Percentiles rank a stretch among this genome's conserved stretches.
phyloP scores from a whole-genome alignment of 2,329 filamentous ascomycete genomes.

The Fusarium setosum region DNA sequence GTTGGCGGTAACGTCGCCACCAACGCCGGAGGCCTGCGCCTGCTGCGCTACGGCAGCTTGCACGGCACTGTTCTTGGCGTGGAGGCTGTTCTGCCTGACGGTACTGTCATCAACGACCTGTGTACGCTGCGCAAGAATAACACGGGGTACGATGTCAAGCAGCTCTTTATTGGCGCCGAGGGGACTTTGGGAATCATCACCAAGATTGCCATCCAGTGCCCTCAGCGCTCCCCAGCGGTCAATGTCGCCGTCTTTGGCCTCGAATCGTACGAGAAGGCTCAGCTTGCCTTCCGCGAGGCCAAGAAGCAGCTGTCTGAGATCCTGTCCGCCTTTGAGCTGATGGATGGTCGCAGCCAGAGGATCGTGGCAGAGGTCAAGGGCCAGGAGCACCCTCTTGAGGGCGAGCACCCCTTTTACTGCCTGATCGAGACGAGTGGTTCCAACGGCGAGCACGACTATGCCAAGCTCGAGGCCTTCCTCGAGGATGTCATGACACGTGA shows the following conservation, averaged over 20 bases:
- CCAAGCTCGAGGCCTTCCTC: conserved; percentile 90
- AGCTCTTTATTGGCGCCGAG: conserved; percentile 95
- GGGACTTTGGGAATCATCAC: conserved; percentile 97
- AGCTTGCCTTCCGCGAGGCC: conserved; percentile 86
- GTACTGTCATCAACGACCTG: conserved; percentile 90
- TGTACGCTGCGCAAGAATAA: conserved; percentile 96
- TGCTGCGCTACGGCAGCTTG: conserved; percentile 92
- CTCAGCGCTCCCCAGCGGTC: conserved; percentile 85
- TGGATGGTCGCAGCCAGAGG: conserved; percentile 87
- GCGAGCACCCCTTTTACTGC: conserved; percentile 92
- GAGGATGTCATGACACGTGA: conserved; percentile 91
- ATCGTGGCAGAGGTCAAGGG: conserved; percentile 80
- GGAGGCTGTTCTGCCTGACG: conserved; percentile 93
- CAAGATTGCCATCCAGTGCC: conserved; percentile 87
- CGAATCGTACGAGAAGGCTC: conserved; percentile 89
- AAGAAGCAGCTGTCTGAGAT: conserved; percentile 94
- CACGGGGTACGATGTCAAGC: conserved; percentile 97
- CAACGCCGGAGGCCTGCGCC: conserved; percentile 90
- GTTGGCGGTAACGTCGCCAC: conserved; percentile 96
- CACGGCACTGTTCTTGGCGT: conserved; percentile 94
- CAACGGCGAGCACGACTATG: conserved; percentile 91
- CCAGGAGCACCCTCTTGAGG: conserved; percentile 84
- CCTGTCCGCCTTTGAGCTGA: conserved; percentile 95
- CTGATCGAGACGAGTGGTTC: conserved; percentile 96
- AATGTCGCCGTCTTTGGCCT: conserved; percentile 97